phyloP scores from a whole-genome alignment of 306 rosid genomes.

The Neltuma alba region DNA sequence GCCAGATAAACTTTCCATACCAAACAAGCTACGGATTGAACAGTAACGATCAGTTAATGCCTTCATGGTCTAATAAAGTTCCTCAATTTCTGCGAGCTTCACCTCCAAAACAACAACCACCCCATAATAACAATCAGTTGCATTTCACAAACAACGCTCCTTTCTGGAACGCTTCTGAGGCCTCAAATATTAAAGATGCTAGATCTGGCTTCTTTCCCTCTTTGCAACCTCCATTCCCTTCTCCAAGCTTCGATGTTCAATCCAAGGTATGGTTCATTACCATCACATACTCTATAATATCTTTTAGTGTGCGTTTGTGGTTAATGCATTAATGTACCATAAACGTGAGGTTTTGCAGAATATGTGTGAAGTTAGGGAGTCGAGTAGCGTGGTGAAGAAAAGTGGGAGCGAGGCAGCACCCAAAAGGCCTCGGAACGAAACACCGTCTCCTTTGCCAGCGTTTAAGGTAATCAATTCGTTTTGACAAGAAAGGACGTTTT shows the following conservation, averaged over 20 bases:
- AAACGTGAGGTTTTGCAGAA: constrained; percentile 59
- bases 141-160: constrained; percentile 84
- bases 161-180: constrained; percentile 88
- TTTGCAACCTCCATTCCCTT: constrained; percentile 63
- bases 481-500: constrained; percentile 23
- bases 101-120: constrained; percentile 74
- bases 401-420: constrained; percentile 72
- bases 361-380: constrained; percentile 73
- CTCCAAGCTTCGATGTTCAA: constrained; percentile 58
- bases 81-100: constrained; percentile 79
- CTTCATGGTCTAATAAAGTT: constrained; percentile 63
- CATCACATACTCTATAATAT: background rate
- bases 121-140: constrained; percentile 50
- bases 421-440: constrained; percentile 91
- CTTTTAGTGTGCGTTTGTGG: background rate
- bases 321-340: background rate
- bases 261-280: constrained; percentile 61
- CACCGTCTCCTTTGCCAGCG: constrained; percentile 92
- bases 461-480: constrained; percentile 67
- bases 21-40: constrained; percentile 56
- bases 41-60: constrained; percentile 50
- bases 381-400: constrained; percentile 66
- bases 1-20: constrained; percentile 42
- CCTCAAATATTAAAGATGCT: constrained; percentile 62
- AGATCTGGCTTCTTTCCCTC: constrained; percentile 64